phyloP scores from a whole-genome alignment of 768 basidiomycete genomes.

The Lentinula detonsa region DNA sequence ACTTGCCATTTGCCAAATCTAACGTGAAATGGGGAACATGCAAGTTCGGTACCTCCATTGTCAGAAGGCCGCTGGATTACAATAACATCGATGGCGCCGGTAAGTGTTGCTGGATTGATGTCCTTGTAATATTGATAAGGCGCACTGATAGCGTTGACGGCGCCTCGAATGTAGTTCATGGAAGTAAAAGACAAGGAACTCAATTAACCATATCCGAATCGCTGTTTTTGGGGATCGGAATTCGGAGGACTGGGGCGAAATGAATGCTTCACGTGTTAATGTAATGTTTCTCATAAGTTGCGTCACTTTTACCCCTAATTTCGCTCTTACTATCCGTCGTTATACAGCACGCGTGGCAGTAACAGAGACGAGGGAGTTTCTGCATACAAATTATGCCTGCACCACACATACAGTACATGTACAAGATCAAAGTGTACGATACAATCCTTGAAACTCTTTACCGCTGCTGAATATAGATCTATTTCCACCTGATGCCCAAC shows the following conservation, averaged over 20 bases:
- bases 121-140: slow-evolving; percentile 90
- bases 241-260: not conserved
- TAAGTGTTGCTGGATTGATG: slow-evolving; percentile 94
- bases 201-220: not conserved
- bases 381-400: no score
- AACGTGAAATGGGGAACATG: slow-evolving; percentile 95
- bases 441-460: no score
- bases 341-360: no score
- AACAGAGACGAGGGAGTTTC: no score
- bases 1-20: slow-evolving; percentile 98
- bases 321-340: no score
- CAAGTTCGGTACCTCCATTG: slow-evolving; percentile 61
- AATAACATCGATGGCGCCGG: slow-evolving; percentile 98
- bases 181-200: not conserved
- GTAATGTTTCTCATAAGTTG: not conserved
- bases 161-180: slow-evolving; percentile 89
- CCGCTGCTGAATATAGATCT: no score
- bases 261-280: not conserved
- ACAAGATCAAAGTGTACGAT: no score
- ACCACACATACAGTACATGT: no score
- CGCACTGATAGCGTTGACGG: slow-evolving; percentile 78
- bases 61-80: slow-evolving; percentile 76
- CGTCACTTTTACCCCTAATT: no score
- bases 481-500: no score
- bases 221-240: not conserved